Percentiles rank a stretch among this genome's conserved stretches.
Conservation (phyloP, 495 filamentous ascomycete species). For the Articulospora tetracladia region DNA sequence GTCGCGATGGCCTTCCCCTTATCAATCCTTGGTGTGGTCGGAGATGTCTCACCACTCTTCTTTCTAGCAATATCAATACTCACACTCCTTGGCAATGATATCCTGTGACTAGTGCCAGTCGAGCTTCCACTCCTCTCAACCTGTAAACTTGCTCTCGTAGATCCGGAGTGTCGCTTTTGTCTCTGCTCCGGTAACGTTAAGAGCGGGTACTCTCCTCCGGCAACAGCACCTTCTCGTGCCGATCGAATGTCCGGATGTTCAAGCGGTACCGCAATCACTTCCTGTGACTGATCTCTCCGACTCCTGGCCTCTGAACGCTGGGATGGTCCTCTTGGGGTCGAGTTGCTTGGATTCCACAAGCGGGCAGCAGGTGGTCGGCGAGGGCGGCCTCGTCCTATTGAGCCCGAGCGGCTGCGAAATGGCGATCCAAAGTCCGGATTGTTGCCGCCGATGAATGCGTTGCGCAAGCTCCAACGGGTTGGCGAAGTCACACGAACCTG, state of each 20-base stretch:
- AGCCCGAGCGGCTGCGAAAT: slow-evolving; percentile 34
- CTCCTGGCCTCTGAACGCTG: neutral
- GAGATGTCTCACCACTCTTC: slow-evolving; percentile 33
- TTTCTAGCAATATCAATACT: slow-evolving; percentile 23
- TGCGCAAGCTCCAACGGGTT: slow-evolving; percentile 34
- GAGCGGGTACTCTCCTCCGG: slow-evolving; percentile 63
- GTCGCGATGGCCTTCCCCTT: slow-evolving; percentile 24
- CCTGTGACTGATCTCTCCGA: slow-evolving; percentile 34
- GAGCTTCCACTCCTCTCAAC: slow-evolving; percentile 64
- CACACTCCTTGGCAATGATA: slow-evolving; percentile 61
- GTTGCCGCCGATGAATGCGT: slow-evolving; percentile 33
- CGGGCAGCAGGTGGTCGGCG: slow-evolving; percentile 32
- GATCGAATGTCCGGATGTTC: slow-evolving; percentile 30
- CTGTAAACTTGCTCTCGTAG: slow-evolving; percentile 53
- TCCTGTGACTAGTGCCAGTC: slow-evolving; percentile 47
- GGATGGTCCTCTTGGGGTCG: slow-evolving; percentile 46
- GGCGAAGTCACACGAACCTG: slow-evolving; percentile 26
- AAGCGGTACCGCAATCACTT: slow-evolving; percentile 42
- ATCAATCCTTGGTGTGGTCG: slow-evolving; percentile 11
- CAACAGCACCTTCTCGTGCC: slow-evolving; percentile 30
- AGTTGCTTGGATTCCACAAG: slow-evolving; percentile 64
- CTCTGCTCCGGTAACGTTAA: slow-evolving; percentile 66
- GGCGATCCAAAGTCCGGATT: slow-evolving; percentile 36
- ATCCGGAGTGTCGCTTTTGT: slow-evolving; percentile 50
- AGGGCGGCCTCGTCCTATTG: slow-evolving; percentile 19